Conservation (phyloP, 371 early-diverging fungal species). For the Mortierella sp. region DNA sequence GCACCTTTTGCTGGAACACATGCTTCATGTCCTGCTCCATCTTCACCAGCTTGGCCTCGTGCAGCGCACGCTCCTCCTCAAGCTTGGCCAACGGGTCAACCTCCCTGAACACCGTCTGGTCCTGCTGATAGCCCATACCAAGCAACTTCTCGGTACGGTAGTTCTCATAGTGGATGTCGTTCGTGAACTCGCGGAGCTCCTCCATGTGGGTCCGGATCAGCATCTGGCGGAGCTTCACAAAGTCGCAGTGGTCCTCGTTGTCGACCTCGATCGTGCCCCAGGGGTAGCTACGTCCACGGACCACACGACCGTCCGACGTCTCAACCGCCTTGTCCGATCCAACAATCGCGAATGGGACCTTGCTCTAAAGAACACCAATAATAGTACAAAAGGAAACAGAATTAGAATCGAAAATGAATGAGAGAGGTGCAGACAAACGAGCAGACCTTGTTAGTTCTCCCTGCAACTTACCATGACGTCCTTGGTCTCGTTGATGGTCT, state of each 20-base stretch:
- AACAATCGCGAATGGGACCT: slow-evolving; percentile 97
- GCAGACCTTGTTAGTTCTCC: too few species aligned
- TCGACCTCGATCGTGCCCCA: slow-evolving; percentile 98
- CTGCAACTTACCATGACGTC: slow-evolving; percentile 92
- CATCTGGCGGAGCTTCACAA: slow-evolving; percentile 95
- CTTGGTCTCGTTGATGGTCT: slow-evolving; percentile 93
- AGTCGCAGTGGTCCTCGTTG: slow-evolving; percentile 92
- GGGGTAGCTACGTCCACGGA: slow-evolving; percentile 94
- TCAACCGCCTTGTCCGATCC: slow-evolving; percentile 94
- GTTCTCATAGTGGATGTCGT: slow-evolving; percentile 89
- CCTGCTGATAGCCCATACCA: slow-evolving; percentile 85
- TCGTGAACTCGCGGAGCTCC: slow-evolving; percentile 89
- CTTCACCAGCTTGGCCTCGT: slow-evolving; percentile 96
- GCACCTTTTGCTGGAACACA: slow-evolving; percentile 98
- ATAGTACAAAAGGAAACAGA: not conserved
- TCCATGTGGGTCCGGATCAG: slow-evolving; percentile 93
- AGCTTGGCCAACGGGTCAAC: slow-evolving; percentile 91
- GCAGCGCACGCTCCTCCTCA: slow-evolving; percentile 94
- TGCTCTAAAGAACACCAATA: slow-evolving; percentile 61
- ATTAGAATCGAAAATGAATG: not conserved
- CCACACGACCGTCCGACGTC: slow-evolving; percentile 83
- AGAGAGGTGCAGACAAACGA: too few species aligned
- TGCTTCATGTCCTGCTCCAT: slow-evolving; percentile 98
- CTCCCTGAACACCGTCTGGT: slow-evolving; percentile 85
- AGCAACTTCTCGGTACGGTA: slow-evolving; percentile 90